Percentiles rank a stretch among this genome's conserved stretches.
Evolutionary conservation across 306 rosid genomes (phyloP).

Genomic region (Gastrolobium bilobum): DNA sequence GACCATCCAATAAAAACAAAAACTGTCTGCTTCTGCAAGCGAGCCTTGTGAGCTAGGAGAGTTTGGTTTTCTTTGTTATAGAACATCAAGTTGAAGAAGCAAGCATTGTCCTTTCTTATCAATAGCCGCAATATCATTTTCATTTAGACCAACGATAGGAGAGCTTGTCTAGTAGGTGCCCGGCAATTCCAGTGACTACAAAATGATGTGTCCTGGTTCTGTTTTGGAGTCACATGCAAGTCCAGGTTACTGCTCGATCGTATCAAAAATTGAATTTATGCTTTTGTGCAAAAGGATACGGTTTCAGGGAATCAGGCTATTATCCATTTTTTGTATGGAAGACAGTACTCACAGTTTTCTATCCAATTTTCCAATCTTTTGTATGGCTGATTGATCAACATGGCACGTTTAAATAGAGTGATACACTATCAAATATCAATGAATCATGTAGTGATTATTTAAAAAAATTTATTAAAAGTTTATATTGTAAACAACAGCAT

Average conservation of each 20-base stretch:
- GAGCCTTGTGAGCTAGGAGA: background rate
- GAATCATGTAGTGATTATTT: no score
- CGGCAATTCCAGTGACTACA: slow-evolving; percentile 59
- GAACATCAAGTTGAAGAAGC: slow-evolving; percentile 32
- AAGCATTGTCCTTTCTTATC: background rate
- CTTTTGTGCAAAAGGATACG: background rate
- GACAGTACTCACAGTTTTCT: background rate
- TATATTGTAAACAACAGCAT: no score
- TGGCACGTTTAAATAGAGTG: background rate
- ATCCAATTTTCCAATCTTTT: no score
- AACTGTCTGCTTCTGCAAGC: background rate
- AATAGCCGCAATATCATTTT: slow-evolving; percentile 41
- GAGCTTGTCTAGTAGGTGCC: slow-evolving; percentile 58
- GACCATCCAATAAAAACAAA: background rate
- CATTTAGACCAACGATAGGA: slow-evolving; percentile 29
- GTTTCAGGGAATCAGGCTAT: background rate
- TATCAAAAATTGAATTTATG: background rate
- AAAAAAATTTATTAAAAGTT: no score
- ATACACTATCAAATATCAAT: no score
- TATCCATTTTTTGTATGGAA: background rate
- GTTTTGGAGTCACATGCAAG: slow-evolving; percentile 32
- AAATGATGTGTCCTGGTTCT: slow-evolving; percentile 34
- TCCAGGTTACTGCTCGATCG: background rate
- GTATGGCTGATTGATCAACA: background rate
- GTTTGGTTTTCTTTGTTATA: background rate